Evolutionary conservation across 2,329 filamentous ascomycete species (phyloP).

Genomic region (Colletotrichum aenigma): DNA sequence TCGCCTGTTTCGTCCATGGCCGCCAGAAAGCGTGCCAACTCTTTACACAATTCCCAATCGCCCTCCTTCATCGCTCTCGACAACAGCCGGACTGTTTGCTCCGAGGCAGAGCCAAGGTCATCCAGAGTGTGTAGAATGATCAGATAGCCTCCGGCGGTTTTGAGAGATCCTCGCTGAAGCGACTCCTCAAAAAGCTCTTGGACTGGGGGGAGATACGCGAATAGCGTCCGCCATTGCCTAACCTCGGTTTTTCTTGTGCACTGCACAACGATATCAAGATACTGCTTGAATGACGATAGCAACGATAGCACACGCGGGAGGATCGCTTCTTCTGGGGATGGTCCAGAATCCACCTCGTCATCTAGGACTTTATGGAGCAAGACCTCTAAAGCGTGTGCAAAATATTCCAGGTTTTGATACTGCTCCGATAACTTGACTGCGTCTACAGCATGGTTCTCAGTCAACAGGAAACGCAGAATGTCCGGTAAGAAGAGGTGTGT

Average conservation of each 20-base stretch:
- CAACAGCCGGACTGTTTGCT: conserved; percentile 82
- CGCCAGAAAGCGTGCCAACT: conserved; percentile 92
- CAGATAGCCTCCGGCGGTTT: conserved; percentile 96
- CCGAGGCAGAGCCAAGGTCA: conserved; percentile 70
- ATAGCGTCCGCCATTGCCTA: conserved; percentile 92
- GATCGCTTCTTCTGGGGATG: conserved; percentile 66
- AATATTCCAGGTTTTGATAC: conserved; percentile 88
- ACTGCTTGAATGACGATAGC: conserved; percentile 77
- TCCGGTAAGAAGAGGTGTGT: conserved; percentile 94
- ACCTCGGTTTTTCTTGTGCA: conserved; percentile 98
- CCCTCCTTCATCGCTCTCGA: conserved; percentile 80
- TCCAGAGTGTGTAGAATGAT: conserved; percentile 87
- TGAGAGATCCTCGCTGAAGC: conserved; percentile 80
- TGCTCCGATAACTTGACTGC: conserved; percentile 83
- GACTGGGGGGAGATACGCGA: conserved; percentile 87
- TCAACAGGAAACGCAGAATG: conserved; percentile 79
- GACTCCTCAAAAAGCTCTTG: conserved; percentile 94
- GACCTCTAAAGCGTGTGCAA: conserved; percentile 90
- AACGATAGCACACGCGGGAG: conserved; percentile 68
- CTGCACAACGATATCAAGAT: conserved; percentile 93
- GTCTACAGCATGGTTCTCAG: conserved; percentile 76
- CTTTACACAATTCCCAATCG: conserved; percentile 96
- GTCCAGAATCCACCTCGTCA: conserved; percentile 82
- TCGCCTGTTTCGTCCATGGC: conserved; percentile 88
- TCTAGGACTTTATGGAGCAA: conserved; percentile 92